Evolutionary conservation across 257 asterid species (phyloP).

Genomic region (Ilex aquifolium): DNA sequence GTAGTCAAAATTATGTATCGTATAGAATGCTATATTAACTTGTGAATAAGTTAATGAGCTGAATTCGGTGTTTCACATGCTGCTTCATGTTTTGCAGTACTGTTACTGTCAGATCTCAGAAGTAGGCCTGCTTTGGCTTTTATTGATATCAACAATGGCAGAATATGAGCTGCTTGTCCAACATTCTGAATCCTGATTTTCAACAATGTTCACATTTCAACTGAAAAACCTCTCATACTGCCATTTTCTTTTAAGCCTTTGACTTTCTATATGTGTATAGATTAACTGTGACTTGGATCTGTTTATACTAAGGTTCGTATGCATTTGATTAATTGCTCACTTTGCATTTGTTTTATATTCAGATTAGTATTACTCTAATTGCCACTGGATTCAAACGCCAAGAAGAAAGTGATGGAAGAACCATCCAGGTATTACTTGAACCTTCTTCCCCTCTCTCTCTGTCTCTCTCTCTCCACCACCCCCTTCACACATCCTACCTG

Average conservation of each 20-base stretch:
- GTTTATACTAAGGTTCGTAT: background rate
- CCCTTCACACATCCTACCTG: background rate
- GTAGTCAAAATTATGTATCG: too few species aligned
- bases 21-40: too few species aligned
- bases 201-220: background rate
- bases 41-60: too few species aligned
- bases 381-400: slow-evolving; percentile 97
- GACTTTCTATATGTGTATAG: too few species aligned
- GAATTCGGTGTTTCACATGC: too few species aligned
- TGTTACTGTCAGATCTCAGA: too few species aligned
- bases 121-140: too few species aligned
- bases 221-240: background rate
- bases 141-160: too few species aligned
- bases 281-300: background rate
- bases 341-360: slow-evolving; percentile 18
- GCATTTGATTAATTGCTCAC: slow-evolving; percentile 3
- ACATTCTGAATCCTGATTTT: too few species aligned
- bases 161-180: too few species aligned
- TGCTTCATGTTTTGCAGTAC: too few species aligned
- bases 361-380: slow-evolving; percentile 88
- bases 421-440: slow-evolving; percentile 48
- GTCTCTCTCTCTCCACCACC: too few species aligned
- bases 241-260: background rate
- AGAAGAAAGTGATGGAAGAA: slow-evolving; percentile 75
- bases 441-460: slow-evolving; percentile 6